A percentile compares a stretch with the other conserved stretches of the same genome.
Conservation (phyloP, 805 yeast species). For the Zygosaccharomyces kombuchaensis region DNA sequence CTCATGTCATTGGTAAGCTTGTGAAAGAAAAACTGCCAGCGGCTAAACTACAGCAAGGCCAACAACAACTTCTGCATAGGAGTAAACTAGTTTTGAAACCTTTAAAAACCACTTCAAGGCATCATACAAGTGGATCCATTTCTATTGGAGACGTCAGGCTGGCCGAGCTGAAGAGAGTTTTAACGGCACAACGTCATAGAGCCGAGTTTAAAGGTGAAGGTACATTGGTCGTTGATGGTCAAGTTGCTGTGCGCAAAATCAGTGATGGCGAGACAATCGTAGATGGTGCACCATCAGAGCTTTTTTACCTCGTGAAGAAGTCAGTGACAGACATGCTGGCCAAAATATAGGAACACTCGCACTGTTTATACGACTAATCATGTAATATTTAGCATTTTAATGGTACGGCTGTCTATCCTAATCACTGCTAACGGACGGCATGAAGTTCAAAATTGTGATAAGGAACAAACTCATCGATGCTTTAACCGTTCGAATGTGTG, state of each 20-base stretch:
- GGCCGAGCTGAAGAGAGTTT: slow-evolving; percentile 67
- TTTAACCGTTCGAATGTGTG: no score
- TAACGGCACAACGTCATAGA: slow-evolving; percentile 52
- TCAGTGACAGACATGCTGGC: slow-evolving; percentile 72
- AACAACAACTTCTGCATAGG: slow-evolving; percentile 11
- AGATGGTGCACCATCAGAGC: slow-evolving; percentile 72
- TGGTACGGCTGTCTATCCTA: background rate
- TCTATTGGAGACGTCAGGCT: slow-evolving; percentile 87
- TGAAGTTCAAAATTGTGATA: background rate
- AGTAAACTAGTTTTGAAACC: slow-evolving; percentile 27
- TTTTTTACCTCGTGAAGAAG: slow-evolving; percentile 73
- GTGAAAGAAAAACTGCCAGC: slow-evolving; percentile 23
- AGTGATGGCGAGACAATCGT: slow-evolving; percentile 79
- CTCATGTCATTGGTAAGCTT: slow-evolving; percentile 66
- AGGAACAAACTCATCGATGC: background rate
- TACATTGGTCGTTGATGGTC: slow-evolving; percentile 76
- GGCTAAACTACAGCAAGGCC: slow-evolving; percentile 10
- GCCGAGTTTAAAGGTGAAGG: slow-evolving; percentile 96
- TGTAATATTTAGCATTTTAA: background rate
- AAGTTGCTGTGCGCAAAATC: slow-evolving; percentile 69
- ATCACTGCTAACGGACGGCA: slow-evolving; percentile 2
- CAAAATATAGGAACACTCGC: slow-evolving; percentile 42
- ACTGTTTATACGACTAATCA: background rate
- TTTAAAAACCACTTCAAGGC: slow-evolving; percentile 32
- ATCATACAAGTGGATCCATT: slow-evolving; percentile 39